phyloP scores from a whole-genome alignment of 2,329 filamentous ascomycete species.

The Aspergillus japonicus region DNA sequence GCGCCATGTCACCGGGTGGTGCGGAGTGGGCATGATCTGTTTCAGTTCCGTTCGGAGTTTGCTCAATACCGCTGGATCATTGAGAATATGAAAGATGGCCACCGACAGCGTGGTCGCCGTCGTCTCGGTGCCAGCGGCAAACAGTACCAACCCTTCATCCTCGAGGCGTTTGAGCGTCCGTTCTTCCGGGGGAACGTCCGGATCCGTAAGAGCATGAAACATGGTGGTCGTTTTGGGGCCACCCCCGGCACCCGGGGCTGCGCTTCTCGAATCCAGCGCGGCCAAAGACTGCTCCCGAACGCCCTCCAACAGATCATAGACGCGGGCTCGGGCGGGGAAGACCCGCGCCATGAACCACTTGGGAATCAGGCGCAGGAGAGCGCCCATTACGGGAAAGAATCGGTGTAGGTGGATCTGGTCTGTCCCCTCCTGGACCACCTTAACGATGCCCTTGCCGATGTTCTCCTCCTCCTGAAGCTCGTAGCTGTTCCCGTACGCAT shows the following conservation, averaged over 20 bases:
- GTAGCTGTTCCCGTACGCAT: conserved; percentile 3
- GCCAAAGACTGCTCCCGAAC: background rate
- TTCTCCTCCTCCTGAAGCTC: background rate
- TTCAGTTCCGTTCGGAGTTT: conserved; percentile 31
- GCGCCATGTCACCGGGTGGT: conserved; percentile 24
- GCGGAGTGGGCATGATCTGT: conserved; percentile 28
- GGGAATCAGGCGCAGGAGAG: background rate
- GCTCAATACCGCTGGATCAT: conserved; percentile 8
- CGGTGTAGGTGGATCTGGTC: background rate
- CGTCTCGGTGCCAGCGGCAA: background rate
- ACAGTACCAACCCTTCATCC: background rate
- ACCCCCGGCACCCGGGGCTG: background rate
- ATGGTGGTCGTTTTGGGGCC: too few species aligned
- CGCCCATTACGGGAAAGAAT: background rate
- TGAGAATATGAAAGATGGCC: background rate
- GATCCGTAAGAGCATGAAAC: background rate
- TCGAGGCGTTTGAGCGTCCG: background rate
- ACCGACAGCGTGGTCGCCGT: background rate
- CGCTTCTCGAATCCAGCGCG: background rate
- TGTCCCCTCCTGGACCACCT: background rate
- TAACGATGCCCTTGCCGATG: background rate
- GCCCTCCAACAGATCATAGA: background rate
- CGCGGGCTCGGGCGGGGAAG: background rate
- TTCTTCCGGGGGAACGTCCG: background rate
- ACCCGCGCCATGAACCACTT: background rate